Percentiles rank a stretch among this genome's conserved stretches.
Conservation (phyloP, 148 eudicot species). For the Fallopia convolvulus region DNA sequence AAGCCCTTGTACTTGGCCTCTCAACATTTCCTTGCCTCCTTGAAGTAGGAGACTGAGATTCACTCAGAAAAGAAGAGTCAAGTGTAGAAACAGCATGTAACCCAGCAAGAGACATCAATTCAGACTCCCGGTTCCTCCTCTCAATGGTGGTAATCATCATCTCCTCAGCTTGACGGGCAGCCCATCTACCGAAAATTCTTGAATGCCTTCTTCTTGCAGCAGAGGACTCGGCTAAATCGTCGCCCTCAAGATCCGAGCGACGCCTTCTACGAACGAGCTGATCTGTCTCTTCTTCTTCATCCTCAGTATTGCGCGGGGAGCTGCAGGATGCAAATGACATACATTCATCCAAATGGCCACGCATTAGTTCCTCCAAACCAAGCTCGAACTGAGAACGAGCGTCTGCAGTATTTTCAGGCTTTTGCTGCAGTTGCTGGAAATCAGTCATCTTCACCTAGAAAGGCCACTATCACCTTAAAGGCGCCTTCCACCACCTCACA, state of each 20-base stretch:
- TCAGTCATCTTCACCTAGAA: slow-evolving; percentile 37
- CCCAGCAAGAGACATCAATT: slow-evolving; percentile 96
- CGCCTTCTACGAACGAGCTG: slow-evolving; percentile 73
- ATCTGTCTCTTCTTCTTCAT: slow-evolving; percentile 66
- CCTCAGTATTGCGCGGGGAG: slow-evolving; percentile 58
- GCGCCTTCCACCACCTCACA: slow-evolving; percentile 15
- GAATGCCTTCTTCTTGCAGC: slow-evolving; percentile 94
- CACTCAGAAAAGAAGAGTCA: slow-evolving; percentile 85
- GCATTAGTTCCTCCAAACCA: slow-evolving; percentile 72
- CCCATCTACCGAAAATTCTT: slow-evolving; percentile 76
- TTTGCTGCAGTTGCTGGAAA: slow-evolving; percentile 61
- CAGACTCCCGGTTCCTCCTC: slow-evolving; percentile 83
- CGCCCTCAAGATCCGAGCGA: slow-evolving; percentile 90
- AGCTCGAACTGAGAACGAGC: slow-evolving; percentile 58
- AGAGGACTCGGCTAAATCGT: slow-evolving; percentile 92
- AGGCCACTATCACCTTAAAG: not conserved
- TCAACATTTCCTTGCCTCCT: slow-evolving; percentile 69
- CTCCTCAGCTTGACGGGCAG: slow-evolving; percentile 88
- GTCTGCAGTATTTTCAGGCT: slow-evolving; percentile 51
- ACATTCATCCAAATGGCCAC: slow-evolving; percentile 70
- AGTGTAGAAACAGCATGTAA: slow-evolving; percentile 93
- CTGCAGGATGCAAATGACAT: slow-evolving; percentile 85
- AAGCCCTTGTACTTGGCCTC: slow-evolving; percentile 58
- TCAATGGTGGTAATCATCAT: slow-evolving; percentile 96
- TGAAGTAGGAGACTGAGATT: slow-evolving; percentile 70